These are phyloP conservation scores for Viola pubescens DNA, from an alignment of 441 rosid genomes.

Conservation along the genomic window DNA sequence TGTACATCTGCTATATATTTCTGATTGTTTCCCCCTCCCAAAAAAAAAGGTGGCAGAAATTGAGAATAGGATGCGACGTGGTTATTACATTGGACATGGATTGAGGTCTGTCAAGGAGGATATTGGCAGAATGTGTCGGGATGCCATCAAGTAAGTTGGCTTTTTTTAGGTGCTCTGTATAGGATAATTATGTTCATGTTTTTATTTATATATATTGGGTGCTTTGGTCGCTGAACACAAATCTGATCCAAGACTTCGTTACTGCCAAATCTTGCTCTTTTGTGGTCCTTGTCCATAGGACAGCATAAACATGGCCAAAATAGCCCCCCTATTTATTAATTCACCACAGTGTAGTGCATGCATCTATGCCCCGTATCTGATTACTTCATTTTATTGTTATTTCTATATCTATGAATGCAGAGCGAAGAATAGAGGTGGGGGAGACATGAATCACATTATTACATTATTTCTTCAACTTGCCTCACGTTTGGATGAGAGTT, in stretches of 20 bases:
- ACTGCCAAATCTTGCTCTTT: too few species aligned
- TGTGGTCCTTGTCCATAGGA: too few species aligned
- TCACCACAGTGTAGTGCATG: too few species aligned
- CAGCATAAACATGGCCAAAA: too few species aligned
- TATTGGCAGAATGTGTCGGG: constrained; percentile 97
- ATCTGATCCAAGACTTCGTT: too few species aligned
- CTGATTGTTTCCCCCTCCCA: constrained; percentile 22
- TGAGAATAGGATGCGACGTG: constrained; percentile 73
- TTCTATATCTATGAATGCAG: constrained; percentile 33
- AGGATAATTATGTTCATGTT: too few species aligned
- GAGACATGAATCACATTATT: constrained; percentile 72
- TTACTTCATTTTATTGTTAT: neutral
- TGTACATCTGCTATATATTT: constrained; percentile 17
- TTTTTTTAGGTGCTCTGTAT: neutral
- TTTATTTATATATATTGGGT: too few species aligned
- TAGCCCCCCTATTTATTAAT: too few species aligned
- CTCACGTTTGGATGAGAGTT: constrained; percentile 77
- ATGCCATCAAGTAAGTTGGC: constrained; percentile 83
- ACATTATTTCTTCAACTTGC: constrained; percentile 82
- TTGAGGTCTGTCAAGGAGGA: constrained; percentile 87
- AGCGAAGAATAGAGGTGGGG: constrained; percentile 68
- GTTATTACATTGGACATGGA: constrained; percentile 83
- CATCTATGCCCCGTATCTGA: too few species aligned
- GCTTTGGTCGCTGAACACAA: too few species aligned
- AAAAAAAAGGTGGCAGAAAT: constrained; percentile 78